Base-by-base conservation (phyloP, 805 yeast species). In the Pichia deserticola region DNA sequence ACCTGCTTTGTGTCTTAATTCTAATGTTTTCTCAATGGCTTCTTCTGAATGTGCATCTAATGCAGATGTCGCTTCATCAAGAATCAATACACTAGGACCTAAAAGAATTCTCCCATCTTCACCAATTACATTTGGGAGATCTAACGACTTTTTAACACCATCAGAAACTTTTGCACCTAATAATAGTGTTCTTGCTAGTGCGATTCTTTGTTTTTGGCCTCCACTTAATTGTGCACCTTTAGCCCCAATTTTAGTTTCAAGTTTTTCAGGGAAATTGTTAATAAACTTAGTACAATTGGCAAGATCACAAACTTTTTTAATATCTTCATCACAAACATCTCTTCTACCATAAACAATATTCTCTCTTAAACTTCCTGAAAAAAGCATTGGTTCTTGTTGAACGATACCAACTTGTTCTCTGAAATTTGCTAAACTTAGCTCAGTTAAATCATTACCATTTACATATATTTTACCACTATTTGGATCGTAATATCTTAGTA, bases 51-150 rank as follows among this genome's bases (percentile, higher is more conserved):
- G 86, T 11, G 95, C 81, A 62, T 92, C 98, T 46, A 92, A 71
- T 0, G 97, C 97, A 35, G 96, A 86, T 0, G 98, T 92, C 12
- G 97, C 96, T 64, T 92, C 98, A 64, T 92, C 98, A 51, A 92
- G 69, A 34, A 92, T 80, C 51, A 92, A 69, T n/a, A 92, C 75
- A 7, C 83, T 75, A 2, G 98, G 97, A 42, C 82, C 75, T 29
- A 64, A 51, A 10, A 64, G 48, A 32, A 60, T 47, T 28, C 57
- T 61, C 15, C 60, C 61, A 5, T 60, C 54, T 2, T 56, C 51
- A 39, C 59, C 61, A 40, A 56, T 55, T 12, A 60, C 55, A 30
- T 55, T 48, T 5, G 50, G 39, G 32, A 48, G 28, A 4, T 20
- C n/a, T 32, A 57, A 40, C 20, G 48, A 47, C 5, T 40, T 25